Percentiles rank a stretch among this genome's conserved stretches.
phyloP scores from a whole-genome alignment of 164 flowering plant species.

The Kingdonia uniflora region DNA sequence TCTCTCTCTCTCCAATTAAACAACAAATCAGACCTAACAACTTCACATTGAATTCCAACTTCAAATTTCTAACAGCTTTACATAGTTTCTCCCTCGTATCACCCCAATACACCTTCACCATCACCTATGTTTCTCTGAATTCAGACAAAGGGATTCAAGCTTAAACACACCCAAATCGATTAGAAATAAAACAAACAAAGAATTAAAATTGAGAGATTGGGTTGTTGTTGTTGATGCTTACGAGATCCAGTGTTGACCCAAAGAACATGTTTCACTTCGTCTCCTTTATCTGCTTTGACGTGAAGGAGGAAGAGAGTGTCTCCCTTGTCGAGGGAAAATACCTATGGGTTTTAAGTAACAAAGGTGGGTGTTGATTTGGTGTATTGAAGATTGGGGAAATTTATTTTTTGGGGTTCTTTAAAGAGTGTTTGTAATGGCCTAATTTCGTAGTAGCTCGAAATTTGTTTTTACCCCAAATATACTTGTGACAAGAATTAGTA shows the following conservation, averaged over 20 bases:
- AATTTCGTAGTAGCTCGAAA: too few species aligned
- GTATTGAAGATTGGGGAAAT: too few species aligned
- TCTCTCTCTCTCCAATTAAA: too few species aligned
- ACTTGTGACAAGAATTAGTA: too few species aligned
- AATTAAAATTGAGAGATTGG: neutral
- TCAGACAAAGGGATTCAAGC: slow-evolving; percentile 76
- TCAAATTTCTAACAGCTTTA: slow-evolving; percentile 37
- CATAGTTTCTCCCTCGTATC: slow-evolving; percentile 71
- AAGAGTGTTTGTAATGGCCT: too few species aligned
- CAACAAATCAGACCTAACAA: too few species aligned
- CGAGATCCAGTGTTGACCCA: slow-evolving; percentile 71
- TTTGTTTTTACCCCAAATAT: too few species aligned
- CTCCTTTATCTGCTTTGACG: slow-evolving; percentile 21
- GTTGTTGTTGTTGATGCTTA: slow-evolving; percentile 26
- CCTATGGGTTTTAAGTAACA: too few species aligned
- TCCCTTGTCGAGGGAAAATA: slow-evolving; percentile 30
- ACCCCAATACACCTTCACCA: slow-evolving; percentile 80
- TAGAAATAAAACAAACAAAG: neutral
- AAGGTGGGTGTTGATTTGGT: too few species aligned
- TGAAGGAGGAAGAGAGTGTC: slow-evolving; percentile 49
- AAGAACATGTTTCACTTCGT: slow-evolving; percentile 34
- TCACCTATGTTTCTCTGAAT: slow-evolving; percentile 47
- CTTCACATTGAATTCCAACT: too few species aligned
- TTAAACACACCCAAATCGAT: slow-evolving; percentile 12
- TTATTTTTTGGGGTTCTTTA: too few species aligned